Evolutionary conservation across 2,329 filamentous ascomycete species (phyloP), one percentile per base, ranked within the genome.

Genomic region (Verruconis gallopava): DNA sequence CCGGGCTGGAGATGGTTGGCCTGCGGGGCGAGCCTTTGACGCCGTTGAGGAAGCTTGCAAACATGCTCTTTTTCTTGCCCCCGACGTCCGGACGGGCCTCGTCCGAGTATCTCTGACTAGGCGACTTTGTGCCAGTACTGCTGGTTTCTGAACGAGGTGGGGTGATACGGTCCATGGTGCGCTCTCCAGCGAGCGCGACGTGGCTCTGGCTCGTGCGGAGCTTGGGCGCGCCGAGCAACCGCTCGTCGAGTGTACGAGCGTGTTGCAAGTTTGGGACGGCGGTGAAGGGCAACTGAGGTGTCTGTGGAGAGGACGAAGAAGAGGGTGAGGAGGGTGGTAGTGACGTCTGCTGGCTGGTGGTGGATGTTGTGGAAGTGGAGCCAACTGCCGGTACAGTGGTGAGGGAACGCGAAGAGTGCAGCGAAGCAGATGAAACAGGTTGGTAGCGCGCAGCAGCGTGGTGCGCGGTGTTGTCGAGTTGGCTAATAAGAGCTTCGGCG

Each of bases 1-100:
- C 88, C 42, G 91, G 91, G 28, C 86, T 85, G n/a, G 91, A 96
- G 54, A 98, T 98, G 61, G 89, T 77, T 37, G 91, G 85, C 49
- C 86, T 85, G 62, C 88, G 84, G 41, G 84, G 86, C 25, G 86
- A 89, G 50, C 40, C 40, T 33, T 42, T 42, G 40, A 42, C 40
- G 9, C 80, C 89, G 59, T 79, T 89, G 68, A 94, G 79, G 55
- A 93, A 86, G 51, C 79, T 84, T 13, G 84, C 86, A 57, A 94
- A 85, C 45, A 84, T 85, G 40, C 82, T 83, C 67, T 93, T 93
- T 67, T 93, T 93, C 54, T 84, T 75, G 47, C 53, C 44, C 15
- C 18, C 79, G 62, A 47, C 79, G 67, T 46, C 64, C 62, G 3
- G 69, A 25, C 19, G 19, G 65, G 65, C 68, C 62, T 94, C 85